Evolutionary conservation across 345 rosid genomes (phyloP).

Genomic region (Pugionium dolabratum): DNA sequence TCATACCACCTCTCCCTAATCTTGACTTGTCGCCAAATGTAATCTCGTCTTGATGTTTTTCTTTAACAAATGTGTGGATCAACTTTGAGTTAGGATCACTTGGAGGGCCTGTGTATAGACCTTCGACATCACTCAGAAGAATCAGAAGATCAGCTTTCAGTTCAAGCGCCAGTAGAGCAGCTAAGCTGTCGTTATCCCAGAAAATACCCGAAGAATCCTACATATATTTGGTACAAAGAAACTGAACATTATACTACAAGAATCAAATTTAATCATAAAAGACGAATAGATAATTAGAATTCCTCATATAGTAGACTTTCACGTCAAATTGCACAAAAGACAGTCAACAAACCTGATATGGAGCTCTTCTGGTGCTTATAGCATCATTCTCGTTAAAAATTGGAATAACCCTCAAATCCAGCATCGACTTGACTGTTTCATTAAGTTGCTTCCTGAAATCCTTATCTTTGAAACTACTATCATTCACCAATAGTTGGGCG

Average conservation of each 20-base stretch:
- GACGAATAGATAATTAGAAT: neutral
- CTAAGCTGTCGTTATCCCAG: conserved; percentile 99
- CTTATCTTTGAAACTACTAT: conserved; percentile 74
- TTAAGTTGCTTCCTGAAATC: conserved; percentile 81
- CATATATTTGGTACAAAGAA: conserved; percentile 25
- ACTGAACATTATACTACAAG: conserved; percentile 6
- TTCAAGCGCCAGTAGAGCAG: conserved; percentile 89
- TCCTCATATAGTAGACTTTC: neutral
- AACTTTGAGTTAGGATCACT: conserved; percentile 86
- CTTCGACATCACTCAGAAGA: conserved; percentile 94
- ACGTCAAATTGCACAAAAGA: conserved; percentile 15
- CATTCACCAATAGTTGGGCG: conserved; percentile 93
- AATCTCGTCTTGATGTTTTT: conserved; percentile 79
- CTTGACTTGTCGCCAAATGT: conserved; percentile 99
- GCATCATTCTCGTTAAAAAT: conserved; percentile 98
- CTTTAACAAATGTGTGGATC: conserved; percentile 79
- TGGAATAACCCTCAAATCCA: conserved; percentile 75
- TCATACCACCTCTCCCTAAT: conserved; percentile 99
- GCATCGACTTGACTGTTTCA: conserved; percentile 73
- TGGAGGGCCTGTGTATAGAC: conserved; percentile 97
- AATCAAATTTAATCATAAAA: neutral
- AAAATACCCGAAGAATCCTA: conserved; percentile 99
- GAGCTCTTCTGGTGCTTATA: conserved; percentile 94
- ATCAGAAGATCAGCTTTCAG: conserved; percentile 93
- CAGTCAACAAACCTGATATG: conserved; percentile 71